Base-by-base conservation (phyloP, 306 rosid genomes). In the Quercus agrifolia region DNA sequence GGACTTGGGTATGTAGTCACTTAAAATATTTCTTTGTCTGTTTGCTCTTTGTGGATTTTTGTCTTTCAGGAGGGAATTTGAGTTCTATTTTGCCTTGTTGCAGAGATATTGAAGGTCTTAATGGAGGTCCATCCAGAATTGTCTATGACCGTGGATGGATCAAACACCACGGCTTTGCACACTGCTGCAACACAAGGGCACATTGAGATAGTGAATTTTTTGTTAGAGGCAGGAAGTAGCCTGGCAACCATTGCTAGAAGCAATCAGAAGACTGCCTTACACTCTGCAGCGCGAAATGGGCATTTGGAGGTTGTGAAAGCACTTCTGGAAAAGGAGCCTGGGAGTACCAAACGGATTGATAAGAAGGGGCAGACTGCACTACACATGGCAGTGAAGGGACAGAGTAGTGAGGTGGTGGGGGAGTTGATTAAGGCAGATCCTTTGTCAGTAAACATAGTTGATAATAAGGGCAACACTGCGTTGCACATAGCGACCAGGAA, bases 331-430 rank as follows among this genome's bases (percentile, higher is more conserved):
- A 88, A 82, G 80, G 99, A 96, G 80, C 96, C 93, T 5, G 73
- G 80, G 20, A 79, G 86, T 38, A 84, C 91, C 15, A 83, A 85
- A 0, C 64, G 99, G 23, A 84, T 83, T 0, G 99, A 96, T 83
- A 93, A 93, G 86, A 96, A 96, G 84, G 96, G 99, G 11, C 99
- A 96, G 80, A 91, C 99, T 4, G 97, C 99, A 14, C 97, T 96
- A 72, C 98, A 93, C 86, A 96, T 93, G 99, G 98, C 99, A 1
- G 98, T 81, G 33, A 96, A 96, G 82, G 99, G 99, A 25, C 98
- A 90, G 85, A 88, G 79, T 25, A 83, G 89, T 66, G 93, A 88
- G 83, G 92, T 93, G 59, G 98, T 90, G 63, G 91, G 87, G 73
- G 90, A 74, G 87, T 80, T 96, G 87, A 88, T 90, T 13, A 89